Evolutionary conservation across 1,139 yeast genomes (phyloP).

Genomic region (Suhomyces taliae): DNA sequence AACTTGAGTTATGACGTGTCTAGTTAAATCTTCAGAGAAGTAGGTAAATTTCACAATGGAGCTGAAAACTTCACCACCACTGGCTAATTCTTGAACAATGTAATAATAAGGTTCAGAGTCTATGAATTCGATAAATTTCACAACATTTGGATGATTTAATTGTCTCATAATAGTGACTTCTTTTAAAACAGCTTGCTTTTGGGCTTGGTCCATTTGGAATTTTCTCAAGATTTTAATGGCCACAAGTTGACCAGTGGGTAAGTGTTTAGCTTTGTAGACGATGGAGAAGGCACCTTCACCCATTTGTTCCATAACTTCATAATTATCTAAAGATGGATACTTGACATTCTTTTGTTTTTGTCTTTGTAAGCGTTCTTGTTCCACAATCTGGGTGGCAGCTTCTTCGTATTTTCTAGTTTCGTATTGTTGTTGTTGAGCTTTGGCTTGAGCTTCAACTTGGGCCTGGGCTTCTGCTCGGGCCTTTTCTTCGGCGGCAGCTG

Average conservation of each 20-base stretch:
- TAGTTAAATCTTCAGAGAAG: constrained; percentile 53
- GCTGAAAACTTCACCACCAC: constrained; percentile 59
- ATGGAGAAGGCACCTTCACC: constrained; percentile 93
- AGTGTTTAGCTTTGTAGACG: constrained; percentile 69
- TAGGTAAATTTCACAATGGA: constrained; percentile 58
- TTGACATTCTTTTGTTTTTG: constrained; percentile 35
- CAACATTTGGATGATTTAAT: constrained; percentile 50
- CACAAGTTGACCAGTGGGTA: constrained; percentile 51
- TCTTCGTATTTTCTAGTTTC: constrained; percentile 43
- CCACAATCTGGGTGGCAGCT: constrained; percentile 61
- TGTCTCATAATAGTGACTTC: constrained; percentile 62
- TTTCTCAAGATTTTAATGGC: constrained; percentile 55
- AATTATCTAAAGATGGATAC: constrained; percentile 48
- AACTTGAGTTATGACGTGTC: constrained; percentile 54
- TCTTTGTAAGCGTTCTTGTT: constrained; percentile 52
- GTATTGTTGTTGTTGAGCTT: constrained; percentile 5
- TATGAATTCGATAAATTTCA: constrained; percentile 48
- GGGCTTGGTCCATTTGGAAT: constrained; percentile 54
- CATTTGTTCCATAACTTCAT: constrained; percentile 43
- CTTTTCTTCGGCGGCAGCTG: neutral
- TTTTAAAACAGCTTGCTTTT: constrained; percentile 53
- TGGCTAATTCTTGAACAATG: constrained; percentile 52
- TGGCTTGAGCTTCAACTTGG: constrained; percentile 10
- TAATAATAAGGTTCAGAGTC: constrained; percentile 51
- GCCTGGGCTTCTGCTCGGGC: constrained; percentile 9